phyloP scores from a whole-genome alignment of 2,329 filamentous ascomycete genomes.

The Aspergillus glaucus region DNA sequence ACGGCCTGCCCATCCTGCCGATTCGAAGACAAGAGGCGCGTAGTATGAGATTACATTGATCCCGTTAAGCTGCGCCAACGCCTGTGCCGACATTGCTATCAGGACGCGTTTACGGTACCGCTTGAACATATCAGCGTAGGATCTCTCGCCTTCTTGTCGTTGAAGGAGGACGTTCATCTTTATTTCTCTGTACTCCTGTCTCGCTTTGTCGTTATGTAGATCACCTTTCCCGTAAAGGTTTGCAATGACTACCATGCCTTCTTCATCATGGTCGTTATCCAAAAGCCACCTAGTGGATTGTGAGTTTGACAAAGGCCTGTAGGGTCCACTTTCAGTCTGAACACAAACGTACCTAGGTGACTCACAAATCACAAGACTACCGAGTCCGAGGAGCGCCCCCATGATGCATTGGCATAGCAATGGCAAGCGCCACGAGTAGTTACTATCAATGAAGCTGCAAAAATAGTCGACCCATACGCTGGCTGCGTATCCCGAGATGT shows the following conservation, averaged over 20 bases:
- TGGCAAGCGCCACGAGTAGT: conserved; percentile 86
- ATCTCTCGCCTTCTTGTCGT: conserved; percentile 88
- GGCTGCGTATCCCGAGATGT: conserved; percentile 90
- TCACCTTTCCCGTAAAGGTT: conserved; percentile 95
- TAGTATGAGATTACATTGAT: conserved; percentile 99
- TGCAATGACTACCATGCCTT: conserved; percentile 96
- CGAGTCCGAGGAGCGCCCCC: conserved; percentile 76
- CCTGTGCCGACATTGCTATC: conserved; percentile 98
- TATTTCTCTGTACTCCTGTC: conserved; percentile 96
- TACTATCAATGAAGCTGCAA: conserved; percentile 77
- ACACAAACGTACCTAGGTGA: conserved; percentile 65
- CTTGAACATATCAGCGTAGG: conserved; percentile 90
- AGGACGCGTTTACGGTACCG: conserved; percentile 88
- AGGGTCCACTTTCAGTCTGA: neutral
- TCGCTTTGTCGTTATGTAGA: conserved; percentile 84
- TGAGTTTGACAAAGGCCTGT: conserved; percentile 3
- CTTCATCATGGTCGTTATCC: conserved; percentile 96
- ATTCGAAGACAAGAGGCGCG: conserved; percentile 91
- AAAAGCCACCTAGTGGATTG: conserved; percentile 69
- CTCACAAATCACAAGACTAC: conserved; percentile 90
- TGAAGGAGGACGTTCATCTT: conserved; percentile 95
- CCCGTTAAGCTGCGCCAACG: conserved; percentile 90
- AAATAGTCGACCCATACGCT: conserved; percentile 99
- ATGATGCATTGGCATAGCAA: conserved; percentile 90
- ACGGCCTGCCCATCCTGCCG: conserved; percentile 89